Evolutionary conservation across 2,329 filamentous ascomycete species (phyloP).

Genomic region (Colletotrichum brevisporum): DNA sequence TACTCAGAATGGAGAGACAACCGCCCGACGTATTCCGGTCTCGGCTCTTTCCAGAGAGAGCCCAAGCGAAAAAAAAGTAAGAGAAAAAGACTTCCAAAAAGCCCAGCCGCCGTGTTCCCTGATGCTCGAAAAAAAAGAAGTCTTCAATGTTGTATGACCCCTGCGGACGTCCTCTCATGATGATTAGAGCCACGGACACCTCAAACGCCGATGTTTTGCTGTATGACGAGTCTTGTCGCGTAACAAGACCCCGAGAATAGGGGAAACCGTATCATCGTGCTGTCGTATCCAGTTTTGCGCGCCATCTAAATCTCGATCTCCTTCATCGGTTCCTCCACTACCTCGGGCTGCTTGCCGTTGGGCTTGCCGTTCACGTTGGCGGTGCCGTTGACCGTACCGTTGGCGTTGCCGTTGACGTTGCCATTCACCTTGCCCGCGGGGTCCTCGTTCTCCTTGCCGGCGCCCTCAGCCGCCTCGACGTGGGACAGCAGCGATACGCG

Average conservation of each 20-base stretch:
- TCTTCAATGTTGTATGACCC: constrained; percentile 40
- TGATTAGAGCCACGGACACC: constrained; percentile 42
- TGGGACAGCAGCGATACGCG: constrained; percentile 50
- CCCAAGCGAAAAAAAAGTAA: constrained; percentile 30
- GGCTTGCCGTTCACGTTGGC: constrained; percentile 54
- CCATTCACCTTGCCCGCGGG: constrained; percentile 55
- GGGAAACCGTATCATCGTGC: constrained; percentile 44
- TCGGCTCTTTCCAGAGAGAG: constrained; percentile 40
- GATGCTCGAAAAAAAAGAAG: constrained; percentile 34
- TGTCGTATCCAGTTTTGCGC: constrained; percentile 44
- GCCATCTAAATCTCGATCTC: constrained; percentile 70
- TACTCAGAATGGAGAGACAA: constrained; percentile 24
- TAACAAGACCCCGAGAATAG: constrained; percentile 38
- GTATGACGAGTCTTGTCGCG: constrained; percentile 38
- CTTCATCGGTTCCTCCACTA: constrained; percentile 69
- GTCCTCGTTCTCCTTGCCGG: constrained; percentile 54
- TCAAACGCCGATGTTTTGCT: constrained; percentile 42
- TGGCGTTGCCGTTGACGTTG: constrained; percentile 54
- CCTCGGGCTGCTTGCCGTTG: constrained; percentile 58
- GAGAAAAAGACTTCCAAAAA: constrained; percentile 30
- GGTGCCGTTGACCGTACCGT: constrained; percentile 55
- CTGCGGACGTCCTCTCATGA: constrained; percentile 39
- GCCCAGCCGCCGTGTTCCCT: constrained; percentile 38
- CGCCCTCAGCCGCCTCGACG: constrained; percentile 53
- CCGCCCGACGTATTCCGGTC: constrained; percentile 36